A percentile compares a stretch with the other conserved stretches of the same genome.
These are phyloP conservation scores for Fonsecaea multimorphosa DNA, from an alignment of 2,329 filamentous ascomycete genomes.

Conservation along the genomic window DNA sequence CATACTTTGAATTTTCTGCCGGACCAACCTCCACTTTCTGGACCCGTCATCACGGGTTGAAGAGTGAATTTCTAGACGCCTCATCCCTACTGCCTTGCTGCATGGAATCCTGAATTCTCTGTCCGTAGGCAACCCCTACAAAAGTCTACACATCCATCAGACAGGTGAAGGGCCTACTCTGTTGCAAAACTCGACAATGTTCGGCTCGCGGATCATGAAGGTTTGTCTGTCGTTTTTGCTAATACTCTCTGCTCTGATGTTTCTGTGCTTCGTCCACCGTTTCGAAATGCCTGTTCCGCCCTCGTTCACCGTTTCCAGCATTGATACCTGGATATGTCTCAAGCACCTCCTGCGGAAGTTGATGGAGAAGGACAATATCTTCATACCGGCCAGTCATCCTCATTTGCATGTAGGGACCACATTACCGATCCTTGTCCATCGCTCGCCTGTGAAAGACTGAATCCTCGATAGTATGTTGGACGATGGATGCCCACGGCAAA, in stretches of 20 bases:
- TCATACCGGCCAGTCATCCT: conserved; percentile 20
- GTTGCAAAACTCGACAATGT: not conserved
- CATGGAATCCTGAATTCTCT: not conserved
- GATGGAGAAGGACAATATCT: conserved; percentile 10
- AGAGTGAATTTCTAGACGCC: not conserved
- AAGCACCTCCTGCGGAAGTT: conserved; percentile 5
- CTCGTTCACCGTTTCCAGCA: not conserved
- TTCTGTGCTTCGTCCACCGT: not conserved
- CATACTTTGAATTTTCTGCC: not conserved
- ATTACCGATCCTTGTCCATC: not conserved
- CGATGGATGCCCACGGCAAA: conserved; percentile 29
- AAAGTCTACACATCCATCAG: no score
- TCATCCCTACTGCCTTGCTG: not conserved
- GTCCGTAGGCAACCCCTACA: not conserved
- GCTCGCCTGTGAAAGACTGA: conserved; percentile 1
- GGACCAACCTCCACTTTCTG: not conserved
- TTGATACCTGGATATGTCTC: not conserved
- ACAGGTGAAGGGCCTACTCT: not conserved
- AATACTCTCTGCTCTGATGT: not conserved
- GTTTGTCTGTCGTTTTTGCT: not conserved
- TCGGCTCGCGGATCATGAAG: not conserved
- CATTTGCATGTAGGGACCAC: conserved; percentile 20
- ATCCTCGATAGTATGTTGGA: conserved; percentile 25
- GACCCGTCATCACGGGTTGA: not conserved
- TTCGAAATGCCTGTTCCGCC: not conserved